Evolutionary conservation across 2,329 filamentous ascomycete genomes (phyloP).

Genomic region (Truncatella angustata): DNA sequence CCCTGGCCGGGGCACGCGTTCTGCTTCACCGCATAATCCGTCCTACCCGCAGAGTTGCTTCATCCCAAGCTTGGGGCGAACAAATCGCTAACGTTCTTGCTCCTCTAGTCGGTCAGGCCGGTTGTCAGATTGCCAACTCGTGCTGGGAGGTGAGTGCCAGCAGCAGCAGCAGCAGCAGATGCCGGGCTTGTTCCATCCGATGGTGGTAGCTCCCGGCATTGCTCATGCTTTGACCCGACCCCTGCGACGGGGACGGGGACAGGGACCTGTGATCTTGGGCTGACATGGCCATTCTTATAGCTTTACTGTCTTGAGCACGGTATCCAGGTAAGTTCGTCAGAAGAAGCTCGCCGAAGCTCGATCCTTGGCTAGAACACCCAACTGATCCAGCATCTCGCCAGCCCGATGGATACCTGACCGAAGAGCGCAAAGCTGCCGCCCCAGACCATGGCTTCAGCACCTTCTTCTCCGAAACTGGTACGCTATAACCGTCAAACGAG

Average conservation of each 20-base stretch:
- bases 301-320: conserved; percentile 99
- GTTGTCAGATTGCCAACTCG: conserved; percentile 99
- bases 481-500: conserved; percentile 17
- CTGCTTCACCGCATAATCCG: conserved; percentile 42
- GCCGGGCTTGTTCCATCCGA: not conserved
- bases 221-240: not conserved
- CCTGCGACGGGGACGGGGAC: not conserved
- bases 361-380: too few species aligned
- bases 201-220: not conserved
- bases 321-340: conserved; percentile 83
- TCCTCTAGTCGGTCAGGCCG: conserved; percentile 90
- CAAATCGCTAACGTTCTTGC: conserved; percentile 49
- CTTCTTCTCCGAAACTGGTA: conserved; percentile 99
- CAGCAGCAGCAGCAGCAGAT: not conserved
- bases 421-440: conserved; percentile 91
- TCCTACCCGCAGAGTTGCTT: conserved; percentile 17
- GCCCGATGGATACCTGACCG: conserved; percentile 98
- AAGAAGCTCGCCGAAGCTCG: too few species aligned
- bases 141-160: conserved; percentile 93
- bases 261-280: not conserved
- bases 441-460: conserved; percentile 99
- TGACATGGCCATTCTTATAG: conserved; percentile 47
- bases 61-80: conserved; percentile 18
- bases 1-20: conserved; percentile 31
- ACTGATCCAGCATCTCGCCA: conserved; percentile 44